Evolutionary conservation across 176 grass and related monocot genomes (phyloP), one percentile per base, ranked within the genome.

Genomic region (Carex scoparia): DNA sequence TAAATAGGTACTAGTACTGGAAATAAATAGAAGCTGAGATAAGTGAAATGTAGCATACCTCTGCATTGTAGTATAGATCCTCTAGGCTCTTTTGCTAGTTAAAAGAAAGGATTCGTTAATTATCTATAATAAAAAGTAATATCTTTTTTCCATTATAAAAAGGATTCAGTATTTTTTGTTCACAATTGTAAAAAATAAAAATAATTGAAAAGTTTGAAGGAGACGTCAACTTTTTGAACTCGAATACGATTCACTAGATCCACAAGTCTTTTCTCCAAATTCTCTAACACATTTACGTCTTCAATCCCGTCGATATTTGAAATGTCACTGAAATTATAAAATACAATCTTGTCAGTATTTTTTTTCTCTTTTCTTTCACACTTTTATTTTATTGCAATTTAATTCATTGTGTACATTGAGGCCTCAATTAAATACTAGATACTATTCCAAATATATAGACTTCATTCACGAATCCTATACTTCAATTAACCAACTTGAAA

Each of bases 311-410:
- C 23, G 66, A 82, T 62, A 51, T 67, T 49, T 65, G 9, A 1
- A 82, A 30, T 65, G 9, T 82, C 60, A 14, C 80, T 82, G 80
- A 82, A 82, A 82, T 28, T 64, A 82, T 53, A 23, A 23, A 23
- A 23, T 23, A 13, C 27, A 15, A 81, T 37, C 10, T 61, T 37
- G 15, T 58, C 12, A 79, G 49, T 79, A 23, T 57, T 79, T 79
- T 76, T 76, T 79, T 76, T 76, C 19, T 3, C 19, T 27, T 53
- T 7, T 23, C 48, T 42, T 58, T 56, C 14, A 44, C 2, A 14
- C 7, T 42, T 9, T 5, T n/a, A 18, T 70, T n/a, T n/a, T 4
- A 44, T 16, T 44, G 2, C 7, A 23, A 3, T 61, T 71, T 16
- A 49, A 49, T 10, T 49, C 65, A 69, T 10, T 71, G 15, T 71